Percentiles rank a stretch among this genome's conserved stretches.
Conservation (phyloP, 139 green algal species). For the Chlorella vulgaris region DNA sequence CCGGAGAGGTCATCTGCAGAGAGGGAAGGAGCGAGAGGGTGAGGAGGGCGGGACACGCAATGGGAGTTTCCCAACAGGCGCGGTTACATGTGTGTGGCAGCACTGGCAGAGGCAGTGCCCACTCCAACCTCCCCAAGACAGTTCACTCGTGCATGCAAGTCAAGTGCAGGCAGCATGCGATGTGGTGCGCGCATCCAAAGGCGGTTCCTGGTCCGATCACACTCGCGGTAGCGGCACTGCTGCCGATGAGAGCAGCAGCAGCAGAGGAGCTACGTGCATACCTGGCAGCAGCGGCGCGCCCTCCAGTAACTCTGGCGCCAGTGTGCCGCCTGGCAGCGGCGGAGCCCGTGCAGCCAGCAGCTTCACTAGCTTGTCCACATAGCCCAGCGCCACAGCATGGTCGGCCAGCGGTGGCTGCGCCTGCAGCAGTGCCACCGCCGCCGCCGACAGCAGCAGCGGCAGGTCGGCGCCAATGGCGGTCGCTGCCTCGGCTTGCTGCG, state of each 20-base stretch:
- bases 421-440: conserved; percentile 69
- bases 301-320: background rate
- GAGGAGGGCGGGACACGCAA: background rate
- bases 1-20: conserved; percentile 60
- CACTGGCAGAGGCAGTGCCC: background rate
- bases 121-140: background rate
- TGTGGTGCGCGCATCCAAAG: too few relatives aligned
- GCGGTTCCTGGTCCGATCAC: too few relatives aligned
- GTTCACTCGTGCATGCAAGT: too few relatives aligned
- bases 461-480: conserved; percentile 9
- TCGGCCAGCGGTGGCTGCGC: conserved; percentile 69
- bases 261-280: background rate
- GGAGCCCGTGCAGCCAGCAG: conserved; percentile 43
- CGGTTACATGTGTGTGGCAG: too few relatives aligned
- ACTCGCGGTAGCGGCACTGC: background rate
- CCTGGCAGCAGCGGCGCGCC: conserved; percentile 18
- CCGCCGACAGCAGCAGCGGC: conserved; percentile 70
- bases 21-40: background rate
- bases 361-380: conserved; percentile 61
- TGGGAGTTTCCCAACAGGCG: background rate
- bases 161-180: too few relatives aligned
- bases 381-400: conserved; percentile 69
- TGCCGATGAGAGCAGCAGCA: background rate
- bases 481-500: background rate
- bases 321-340: background rate